phyloP scores from a whole-genome alignment of 2,329 filamentous ascomycete species.

The Talaromyces sp. region DNA sequence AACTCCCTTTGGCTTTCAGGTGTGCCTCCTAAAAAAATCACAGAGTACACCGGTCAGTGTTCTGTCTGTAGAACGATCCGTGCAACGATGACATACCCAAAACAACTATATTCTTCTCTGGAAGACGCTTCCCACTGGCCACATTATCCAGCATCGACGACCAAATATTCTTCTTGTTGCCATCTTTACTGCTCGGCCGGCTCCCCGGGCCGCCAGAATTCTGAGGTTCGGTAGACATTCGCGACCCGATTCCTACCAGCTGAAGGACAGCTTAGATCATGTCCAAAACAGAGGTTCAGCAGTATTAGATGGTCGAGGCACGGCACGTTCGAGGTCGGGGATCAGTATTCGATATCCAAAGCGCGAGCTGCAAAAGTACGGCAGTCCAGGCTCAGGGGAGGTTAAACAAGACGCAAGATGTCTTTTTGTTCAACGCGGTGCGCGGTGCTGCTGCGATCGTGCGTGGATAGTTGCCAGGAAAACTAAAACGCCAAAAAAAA shows the following conservation, averaged over 20 bases:
- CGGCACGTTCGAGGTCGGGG: neutral
- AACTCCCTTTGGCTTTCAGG: slow-evolving; percentile 82
- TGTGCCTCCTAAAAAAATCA: slow-evolving; percentile 59
- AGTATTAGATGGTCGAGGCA: neutral
- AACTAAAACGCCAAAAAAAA: neutral
- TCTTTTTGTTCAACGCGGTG: neutral
- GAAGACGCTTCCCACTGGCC: slow-evolving; percentile 81
- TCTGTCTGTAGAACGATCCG: neutral
- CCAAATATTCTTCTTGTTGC: slow-evolving; percentile 81
- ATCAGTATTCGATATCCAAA: neutral
- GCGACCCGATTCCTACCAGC: slow-evolving; percentile 33
- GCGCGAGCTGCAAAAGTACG: slow-evolving; percentile 8
- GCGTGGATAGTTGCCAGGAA: neutral
- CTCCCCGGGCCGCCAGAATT: slow-evolving; percentile 31
- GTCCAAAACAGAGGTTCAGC: slow-evolving; percentile 16
- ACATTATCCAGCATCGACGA: slow-evolving; percentile 87
- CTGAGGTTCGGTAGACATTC: slow-evolving; percentile 33
- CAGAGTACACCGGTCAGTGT: neutral
- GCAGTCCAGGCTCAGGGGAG: slow-evolving; percentile 26
- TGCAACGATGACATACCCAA: slow-evolving; percentile 56
- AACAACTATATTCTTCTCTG: slow-evolving; percentile 86
- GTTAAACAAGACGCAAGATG: slow-evolving; percentile 12
- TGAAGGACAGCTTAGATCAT: slow-evolving; percentile 30
- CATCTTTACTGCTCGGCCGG: slow-evolving; percentile 54
- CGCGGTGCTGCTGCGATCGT: neutral